Conservation (phyloP, 192 early-diverging fungal species). For the Podila epicladia region DNA sequence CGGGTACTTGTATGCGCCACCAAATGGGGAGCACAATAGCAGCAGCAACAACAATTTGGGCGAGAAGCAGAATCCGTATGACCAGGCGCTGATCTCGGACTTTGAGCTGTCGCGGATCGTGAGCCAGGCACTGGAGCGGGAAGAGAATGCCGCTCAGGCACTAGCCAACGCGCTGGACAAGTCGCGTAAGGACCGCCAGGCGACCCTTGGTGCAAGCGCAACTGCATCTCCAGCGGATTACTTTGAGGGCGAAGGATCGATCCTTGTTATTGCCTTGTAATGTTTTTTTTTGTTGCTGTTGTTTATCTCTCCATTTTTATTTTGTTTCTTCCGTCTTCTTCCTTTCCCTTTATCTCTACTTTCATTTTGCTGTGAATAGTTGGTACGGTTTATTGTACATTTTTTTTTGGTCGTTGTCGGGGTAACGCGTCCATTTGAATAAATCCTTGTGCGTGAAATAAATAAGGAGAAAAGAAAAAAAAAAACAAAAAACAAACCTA, state of each 20-base stretch:
- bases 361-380: no score
- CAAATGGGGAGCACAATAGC: not conserved
- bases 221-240: not conserved
- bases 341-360: not conserved
- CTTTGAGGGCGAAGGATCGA: constrained; percentile 21
- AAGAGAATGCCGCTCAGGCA: constrained; percentile 35
- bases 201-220: not conserved
- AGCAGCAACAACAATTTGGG: not conserved
- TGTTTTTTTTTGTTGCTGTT: not conserved
- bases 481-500: not conserved
- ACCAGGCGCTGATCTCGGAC: constrained; percentile 39
- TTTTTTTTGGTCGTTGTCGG: not conserved
- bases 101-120: constrained; percentile 43
- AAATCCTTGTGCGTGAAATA: not conserved
- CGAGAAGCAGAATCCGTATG: constrained; percentile 21
- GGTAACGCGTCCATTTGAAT: not conserved
- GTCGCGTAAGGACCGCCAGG: constrained; percentile 14
- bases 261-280: constrained; percentile 20
- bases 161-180: constrained; percentile 26
- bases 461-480: not conserved
- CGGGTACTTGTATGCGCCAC: constrained; percentile 8
- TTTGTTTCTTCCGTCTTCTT: not conserved
- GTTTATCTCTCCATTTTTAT: not conserved
- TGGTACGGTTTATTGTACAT: no score
- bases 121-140: constrained; percentile 18